Conservation (phyloP, 1,284 basidiomycete species). For the Ceraceosorus bombacis region DNA sequence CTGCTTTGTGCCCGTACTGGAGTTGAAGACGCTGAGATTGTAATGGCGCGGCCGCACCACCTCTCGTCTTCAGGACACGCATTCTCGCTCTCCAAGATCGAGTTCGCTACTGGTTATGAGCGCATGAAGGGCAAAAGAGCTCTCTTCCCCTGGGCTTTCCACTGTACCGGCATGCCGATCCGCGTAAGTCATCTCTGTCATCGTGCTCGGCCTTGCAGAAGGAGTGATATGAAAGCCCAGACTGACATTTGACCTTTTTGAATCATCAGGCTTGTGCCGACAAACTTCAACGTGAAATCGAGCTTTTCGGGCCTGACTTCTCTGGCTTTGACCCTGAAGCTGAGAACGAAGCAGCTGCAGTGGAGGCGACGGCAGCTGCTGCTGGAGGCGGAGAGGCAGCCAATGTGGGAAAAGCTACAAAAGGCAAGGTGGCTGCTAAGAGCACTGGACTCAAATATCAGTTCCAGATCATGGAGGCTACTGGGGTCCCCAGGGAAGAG, state of each 20-base stretch:
- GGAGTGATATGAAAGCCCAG: neutral
- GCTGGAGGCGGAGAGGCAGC: slow-evolving; percentile 3
- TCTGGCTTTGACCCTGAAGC: slow-evolving; percentile 59
- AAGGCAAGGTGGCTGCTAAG: slow-evolving; percentile 91
- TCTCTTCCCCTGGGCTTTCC: slow-evolving; percentile 86
- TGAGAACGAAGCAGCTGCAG: slow-evolving; percentile 29
- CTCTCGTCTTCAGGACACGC: slow-evolving; percentile 57
- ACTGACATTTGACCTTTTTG: slow-evolving; percentile 5
- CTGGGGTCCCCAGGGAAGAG: slow-evolving; percentile 69
- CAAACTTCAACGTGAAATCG: slow-evolving; percentile 95
- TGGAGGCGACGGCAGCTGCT: slow-evolving; percentile 1
- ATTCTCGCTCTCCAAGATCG: slow-evolving; percentile 97
- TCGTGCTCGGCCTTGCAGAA: neutral
- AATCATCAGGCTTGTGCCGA: slow-evolving; percentile 67
- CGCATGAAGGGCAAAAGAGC: slow-evolving; percentile 90
- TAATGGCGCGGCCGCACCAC: too few relatives aligned
- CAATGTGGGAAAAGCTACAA: slow-evolving; percentile 67
- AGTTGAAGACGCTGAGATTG: neutral
- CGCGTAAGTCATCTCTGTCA: slow-evolving; percentile 60
- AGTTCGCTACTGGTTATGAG: slow-evolving; percentile 92
- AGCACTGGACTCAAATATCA: slow-evolving; percentile 90
- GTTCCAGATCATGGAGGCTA: slow-evolving; percentile 95
- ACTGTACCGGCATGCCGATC: slow-evolving; percentile 97
- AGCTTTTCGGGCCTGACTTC: slow-evolving; percentile 87
- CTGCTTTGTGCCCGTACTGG: slow-evolving; percentile 42